phyloP scores from a whole-genome alignment of 2,329 filamentous ascomycete genomes.

The Diaporthe nobilis region DNA sequence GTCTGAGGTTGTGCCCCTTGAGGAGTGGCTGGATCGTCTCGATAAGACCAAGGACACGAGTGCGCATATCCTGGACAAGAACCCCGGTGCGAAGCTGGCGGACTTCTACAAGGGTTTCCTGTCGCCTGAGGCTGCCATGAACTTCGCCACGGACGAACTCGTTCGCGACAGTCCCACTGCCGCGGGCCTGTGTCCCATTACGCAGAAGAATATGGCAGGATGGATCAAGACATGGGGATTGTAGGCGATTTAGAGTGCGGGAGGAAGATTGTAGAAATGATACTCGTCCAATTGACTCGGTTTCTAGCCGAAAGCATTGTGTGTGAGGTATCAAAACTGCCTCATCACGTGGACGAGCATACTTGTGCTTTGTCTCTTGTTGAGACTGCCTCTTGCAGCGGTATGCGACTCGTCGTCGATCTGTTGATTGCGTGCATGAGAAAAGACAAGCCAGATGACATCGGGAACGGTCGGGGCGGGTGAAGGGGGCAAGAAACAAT shows the following conservation, averaged over 20 bases:
- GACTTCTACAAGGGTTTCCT: conserved; percentile 38
- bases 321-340: neutral
- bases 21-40: conserved; percentile 33
- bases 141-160: conserved; percentile 32
- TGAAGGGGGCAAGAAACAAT: neutral
- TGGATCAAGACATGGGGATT: conserved; percentile 38
- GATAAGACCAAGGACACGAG: conserved; percentile 32
- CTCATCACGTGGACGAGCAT: neutral
- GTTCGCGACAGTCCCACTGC: conserved; percentile 32
- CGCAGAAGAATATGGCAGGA: conserved; percentile 30
- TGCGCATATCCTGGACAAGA: conserved; percentile 33
- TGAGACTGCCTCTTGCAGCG: neutral
- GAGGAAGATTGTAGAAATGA: neutral
- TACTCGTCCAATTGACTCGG: neutral
- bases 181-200: conserved; percentile 26
- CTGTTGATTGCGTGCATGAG: neutral
- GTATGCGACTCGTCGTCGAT: neutral
- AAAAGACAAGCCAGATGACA: neutral
- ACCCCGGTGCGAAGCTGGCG: conserved; percentile 37
- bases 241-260: neutral
- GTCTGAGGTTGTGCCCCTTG: conserved; percentile 26
- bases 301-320: neutral
- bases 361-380: neutral
- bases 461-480: too few species aligned
- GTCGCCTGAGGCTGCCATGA: conserved; percentile 5